phyloP scores from a whole-genome alignment of 768 basidiomycete species.

The Lactifluus piperatus region DNA sequence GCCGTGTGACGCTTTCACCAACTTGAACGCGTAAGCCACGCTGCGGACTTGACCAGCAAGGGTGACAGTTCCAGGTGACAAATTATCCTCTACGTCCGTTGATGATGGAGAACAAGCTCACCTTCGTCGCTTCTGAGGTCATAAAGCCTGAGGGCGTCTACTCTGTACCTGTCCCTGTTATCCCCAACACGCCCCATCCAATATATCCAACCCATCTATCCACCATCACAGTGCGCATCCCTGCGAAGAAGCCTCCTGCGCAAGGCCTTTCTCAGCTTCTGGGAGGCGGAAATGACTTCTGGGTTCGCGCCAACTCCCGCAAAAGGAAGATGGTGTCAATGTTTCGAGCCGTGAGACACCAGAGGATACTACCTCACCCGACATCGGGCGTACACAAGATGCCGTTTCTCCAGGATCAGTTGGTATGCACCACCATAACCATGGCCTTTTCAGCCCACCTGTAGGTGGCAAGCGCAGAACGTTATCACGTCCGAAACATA shows the following conservation, averaged over 20 bases:
- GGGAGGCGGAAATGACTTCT: conserved; percentile 55
- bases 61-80: not conserved
- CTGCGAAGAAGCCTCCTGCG: conserved; percentile 42
- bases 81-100: conserved; percentile 3
- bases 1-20: not conserved
- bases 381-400: conserved; percentile 24
- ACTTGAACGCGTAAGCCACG: not conserved
- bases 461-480: conserved; percentile 53
- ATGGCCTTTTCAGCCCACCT: conserved; percentile 48
- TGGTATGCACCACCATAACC: conserved; percentile 34
- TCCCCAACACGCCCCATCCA: conserved; percentile 32
- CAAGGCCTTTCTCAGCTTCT: conserved; percentile 65
- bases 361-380: conserved; percentile 44
- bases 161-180: conserved; percentile 48
- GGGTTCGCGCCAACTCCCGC: conserved; percentile 26
- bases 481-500: conserved; percentile 74
- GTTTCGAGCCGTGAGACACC: conserved; percentile 77
- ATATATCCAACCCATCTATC: conserved; percentile 56
- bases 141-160: conserved; percentile 91
- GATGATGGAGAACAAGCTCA: conserved; percentile 67
- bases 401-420: conserved; percentile 30
- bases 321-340: conserved; percentile 51
- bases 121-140: conserved; percentile 82
- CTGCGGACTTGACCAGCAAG: conserved; percentile 20
- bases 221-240: conserved; percentile 54